phyloP scores from a whole-genome alignment of 192 early-diverging fungal genomes.

The Mortierella alpina region DNA sequence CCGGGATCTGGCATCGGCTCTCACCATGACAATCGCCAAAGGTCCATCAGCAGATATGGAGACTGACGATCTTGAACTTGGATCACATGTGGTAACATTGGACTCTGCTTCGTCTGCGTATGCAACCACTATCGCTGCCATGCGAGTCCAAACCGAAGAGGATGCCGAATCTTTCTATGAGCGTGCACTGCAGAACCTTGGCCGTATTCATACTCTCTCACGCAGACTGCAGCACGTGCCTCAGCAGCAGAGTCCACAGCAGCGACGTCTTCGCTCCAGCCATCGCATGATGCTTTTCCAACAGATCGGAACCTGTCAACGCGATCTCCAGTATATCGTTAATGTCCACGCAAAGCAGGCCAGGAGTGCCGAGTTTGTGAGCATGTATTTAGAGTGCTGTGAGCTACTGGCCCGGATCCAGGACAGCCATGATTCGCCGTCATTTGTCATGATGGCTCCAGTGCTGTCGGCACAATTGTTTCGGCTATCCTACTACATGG shows the following conservation, averaged over 20 bases:
- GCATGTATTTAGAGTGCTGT: constrained; percentile 63
- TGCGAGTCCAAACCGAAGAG: constrained; percentile 42
- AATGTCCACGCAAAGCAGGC: constrained; percentile 43
- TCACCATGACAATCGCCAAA: constrained; percentile 43
- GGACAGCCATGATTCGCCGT: constrained; percentile 47
- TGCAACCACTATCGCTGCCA: constrained; percentile 40
- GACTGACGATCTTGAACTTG: not conserved
- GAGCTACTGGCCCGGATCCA: constrained; percentile 51
- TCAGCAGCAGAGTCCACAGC: not conserved
- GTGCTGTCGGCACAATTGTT: constrained; percentile 54
- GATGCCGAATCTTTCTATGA: constrained; percentile 47
- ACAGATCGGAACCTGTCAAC: constrained; percentile 33
- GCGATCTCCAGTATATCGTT: constrained; percentile 59
- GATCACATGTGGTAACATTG: not conserved
- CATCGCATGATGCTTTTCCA: constrained; percentile 15
- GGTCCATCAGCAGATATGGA: not conserved
- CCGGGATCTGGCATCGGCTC: constrained; percentile 34
- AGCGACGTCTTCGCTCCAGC: not conserved
- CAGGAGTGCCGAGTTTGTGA: constrained; percentile 59
- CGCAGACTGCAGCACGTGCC: not conserved
- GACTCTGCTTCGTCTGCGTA: constrained; percentile 22
- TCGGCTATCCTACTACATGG: constrained; percentile 59
- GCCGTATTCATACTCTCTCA: constrained; percentile 27
- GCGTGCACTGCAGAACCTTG: constrained; percentile 15
- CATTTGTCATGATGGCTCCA: constrained; percentile 51